Evolutionary conservation across 805 yeast genomes (phyloP), one percentile per base, ranked within the genome.

Genomic region (Saccharomycopsis fodiens): DNA sequence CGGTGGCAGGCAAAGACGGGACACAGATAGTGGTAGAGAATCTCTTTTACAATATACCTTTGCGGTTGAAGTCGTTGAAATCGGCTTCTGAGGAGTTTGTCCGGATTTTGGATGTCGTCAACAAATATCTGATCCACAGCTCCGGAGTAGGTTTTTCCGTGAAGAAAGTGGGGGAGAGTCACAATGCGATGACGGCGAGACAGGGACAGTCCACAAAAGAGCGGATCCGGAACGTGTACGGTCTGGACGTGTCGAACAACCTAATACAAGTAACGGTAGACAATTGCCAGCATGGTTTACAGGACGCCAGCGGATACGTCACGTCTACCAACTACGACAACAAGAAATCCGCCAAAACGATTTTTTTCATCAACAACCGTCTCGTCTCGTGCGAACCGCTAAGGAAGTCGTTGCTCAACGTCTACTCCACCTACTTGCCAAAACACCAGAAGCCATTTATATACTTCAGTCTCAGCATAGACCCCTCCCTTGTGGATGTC

Each of bases 1-100:
- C 95, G 0, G 70, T 77, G 1, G 98, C 98, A 0, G 97, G 97
- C 0, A 80, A 75, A 50, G 73, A 70, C 39, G 98, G 98, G 0
- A 93, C 98, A 0, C 86, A 80, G 50, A 75, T 93, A 23, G 61
- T 74, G 0, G 95, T 88, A 4, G 96, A 88, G 59, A 96, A 93
- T 59, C 65, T 93, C 45, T 93, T 93, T 57, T 93, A 81, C 65
- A 93, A 91, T 58, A 76, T 83, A 23, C 93, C 95, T 0, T 76
- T 95, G 0, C 69, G 98, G 40, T 63, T 82, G 25, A 66, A 81
- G 46, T 74, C 95, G 0, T 63, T 89, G 40, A 70, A 71, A 46
- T 72, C 84, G 0, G 68, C 79, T 8, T 70, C 70, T 52, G 96
- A 88, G 12, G 97, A 93, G 57, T 83, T 79, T 57, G 59, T 76